Base-by-base conservation (phyloP, 257 asterid species). In the Primulina eburnea region DNA sequence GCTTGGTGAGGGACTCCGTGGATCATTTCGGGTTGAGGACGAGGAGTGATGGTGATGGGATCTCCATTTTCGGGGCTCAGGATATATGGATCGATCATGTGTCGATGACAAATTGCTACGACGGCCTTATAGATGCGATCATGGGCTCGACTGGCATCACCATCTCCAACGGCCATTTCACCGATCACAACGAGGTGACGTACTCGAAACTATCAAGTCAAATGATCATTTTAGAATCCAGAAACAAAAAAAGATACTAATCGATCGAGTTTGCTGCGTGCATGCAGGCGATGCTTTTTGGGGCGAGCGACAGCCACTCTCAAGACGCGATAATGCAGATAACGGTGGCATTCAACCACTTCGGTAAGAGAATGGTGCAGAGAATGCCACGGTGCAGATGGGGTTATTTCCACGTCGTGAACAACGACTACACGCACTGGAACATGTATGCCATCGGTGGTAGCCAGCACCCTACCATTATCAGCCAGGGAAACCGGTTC, bases 281-380 rank as follows among this genome's bases (percentile, higher is more conserved):
- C 30, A 28, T 28, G 30, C 37, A 81, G 85, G 79, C 74, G 4
- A 53, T 82, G 78, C 82, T 82, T 24, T 82, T 82, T 4, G 84
- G 87, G 0, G 76, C 73, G 0, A 62, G 55, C 1, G 86, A 82
- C 18, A 28, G 4, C 1, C 52, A 35, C 55, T 8, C 73, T 0
- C 14, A 8, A 1, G 88, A 86, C 69, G 52, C 30, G 64, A 70
- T 71, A 4, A 85, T 85, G 90, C 90, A 85, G 61, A 62, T 85
- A 2, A 85, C 90, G 0, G 70, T 83, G 8, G 88, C 88, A 5
- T 85, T 81, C 80, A 83, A 85, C 60, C 88, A 85, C 58, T 85
- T 85, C 5, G 86, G 88, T 0, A 80, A 80, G 76, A 78, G 88
- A 62, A 17, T 85, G 76, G 61, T 81, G 6, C 88, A 83, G 60